Evolutionary conservation across 1,284 basidiomycete species (phyloP), one percentile per base, ranked within the genome.

Genomic region (Caloboletus inedulis): DNA sequence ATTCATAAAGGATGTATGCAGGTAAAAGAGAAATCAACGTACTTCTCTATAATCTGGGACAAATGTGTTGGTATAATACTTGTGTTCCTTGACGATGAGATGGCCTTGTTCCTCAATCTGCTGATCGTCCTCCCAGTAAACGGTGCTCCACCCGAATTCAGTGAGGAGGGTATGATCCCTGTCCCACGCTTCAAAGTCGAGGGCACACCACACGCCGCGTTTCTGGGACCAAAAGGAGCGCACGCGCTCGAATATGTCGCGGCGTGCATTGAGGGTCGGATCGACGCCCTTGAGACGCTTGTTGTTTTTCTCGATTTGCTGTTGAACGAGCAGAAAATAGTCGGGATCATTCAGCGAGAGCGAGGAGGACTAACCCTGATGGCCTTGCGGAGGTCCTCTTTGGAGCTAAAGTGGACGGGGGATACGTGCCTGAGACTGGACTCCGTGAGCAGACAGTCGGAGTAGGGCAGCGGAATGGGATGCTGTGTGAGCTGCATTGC

Each of bases 171-270:
- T 78, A 60, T 89, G 85, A 33, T 90, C 86, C 50, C 72, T 71
- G 63, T 91, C 89, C 87, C 87, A 91, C 12, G 78, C 79, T 68
- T 92, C 90, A 59, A 92, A 85, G 67, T 92, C 89, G 46, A 91
- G 69, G 13, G 89, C 81, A 60, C 79, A 77, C 86, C 87, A 91
- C 9, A 79, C 77, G 31, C 86, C 87, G 33, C 68, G 73, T 60
- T 81, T 80, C 49, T 76, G 75, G 0, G 69, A 67, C 82, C 84
- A 91, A 43, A 83, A 74, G 1, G 74, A 69, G n/a, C 87, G 79
- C 19, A 84, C 77, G 7, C 77, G 78, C 62, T 89, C 87, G 63
- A 91, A 91, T 13, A 72, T 64, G 45, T 79, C 70, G 3, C 86
- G 79, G 23, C 84, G 76, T 18, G 76, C 69, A 12, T 73, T 74